Conservation (phyloP, 805 yeast genomes). For the Metschnikowia hibisci region DNA sequence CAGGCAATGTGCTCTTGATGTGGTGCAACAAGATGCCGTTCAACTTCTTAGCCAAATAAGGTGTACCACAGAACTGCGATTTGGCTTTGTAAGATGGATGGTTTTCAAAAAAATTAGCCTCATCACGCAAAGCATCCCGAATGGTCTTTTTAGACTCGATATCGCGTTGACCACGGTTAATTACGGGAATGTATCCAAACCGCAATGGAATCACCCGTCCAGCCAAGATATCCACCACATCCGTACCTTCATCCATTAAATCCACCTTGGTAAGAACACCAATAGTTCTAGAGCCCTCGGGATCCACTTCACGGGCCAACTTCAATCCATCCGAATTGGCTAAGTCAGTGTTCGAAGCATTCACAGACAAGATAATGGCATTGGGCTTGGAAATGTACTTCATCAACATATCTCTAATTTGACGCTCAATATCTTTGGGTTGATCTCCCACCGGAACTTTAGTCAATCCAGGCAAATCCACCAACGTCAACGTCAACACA, state of each 20-base stretch:
- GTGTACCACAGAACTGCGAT: slow-evolving; percentile 98
- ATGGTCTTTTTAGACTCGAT: slow-evolving; percentile 86
- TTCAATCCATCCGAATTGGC: slow-evolving; percentile 96
- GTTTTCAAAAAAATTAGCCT: slow-evolving; percentile 73
- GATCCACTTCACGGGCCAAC: slow-evolving; percentile 96
- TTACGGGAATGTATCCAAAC: slow-evolving; percentile 95
- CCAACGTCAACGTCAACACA: slow-evolving; percentile 88
- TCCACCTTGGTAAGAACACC: slow-evolving; percentile 97
- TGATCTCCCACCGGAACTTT: slow-evolving; percentile 99
- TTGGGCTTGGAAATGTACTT: slow-evolving; percentile 94
- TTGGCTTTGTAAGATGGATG: slow-evolving; percentile 91
- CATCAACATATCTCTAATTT: slow-evolving; percentile 87
- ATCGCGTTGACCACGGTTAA: slow-evolving; percentile 90
- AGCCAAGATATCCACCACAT: slow-evolving; percentile 90
- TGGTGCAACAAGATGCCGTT: slow-evolving; percentile 86
- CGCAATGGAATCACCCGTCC: slow-evolving; percentile 94
- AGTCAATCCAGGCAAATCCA: slow-evolving; percentile 95
- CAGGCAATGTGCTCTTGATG: slow-evolving; percentile 67
- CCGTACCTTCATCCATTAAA: slow-evolving; percentile 97
- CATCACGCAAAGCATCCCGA: slow-evolving; percentile 80
- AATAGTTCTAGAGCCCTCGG: slow-evolving; percentile 91
- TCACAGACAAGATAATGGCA: slow-evolving; percentile 89
- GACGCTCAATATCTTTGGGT: slow-evolving; percentile 94
- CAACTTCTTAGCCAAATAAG: slow-evolving; percentile 87
- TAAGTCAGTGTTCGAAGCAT: slow-evolving; percentile 82